Evolutionary conservation across 176 grass and related monocot species (phyloP).

Genomic region (Oryza glaberrima): DNA sequence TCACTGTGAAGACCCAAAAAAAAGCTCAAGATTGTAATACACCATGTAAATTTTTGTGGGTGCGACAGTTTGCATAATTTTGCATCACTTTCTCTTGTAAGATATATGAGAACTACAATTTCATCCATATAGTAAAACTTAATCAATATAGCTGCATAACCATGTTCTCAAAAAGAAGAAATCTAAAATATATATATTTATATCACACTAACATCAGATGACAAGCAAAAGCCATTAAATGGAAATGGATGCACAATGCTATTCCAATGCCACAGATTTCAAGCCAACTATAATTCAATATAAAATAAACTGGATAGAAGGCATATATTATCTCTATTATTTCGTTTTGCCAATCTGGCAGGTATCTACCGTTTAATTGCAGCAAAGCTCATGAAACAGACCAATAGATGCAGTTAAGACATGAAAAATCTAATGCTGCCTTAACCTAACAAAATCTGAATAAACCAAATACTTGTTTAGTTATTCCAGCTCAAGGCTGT

Average conservation of each 20-base stretch:
- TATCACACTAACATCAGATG: too few relatives aligned
- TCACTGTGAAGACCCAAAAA: conserved; percentile 52
- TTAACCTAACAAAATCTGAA: conserved; percentile 7
- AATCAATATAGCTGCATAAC: conserved; percentile 12
- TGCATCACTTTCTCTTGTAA: neutral
- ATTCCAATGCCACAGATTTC: neutral
- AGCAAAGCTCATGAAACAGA: conserved; percentile 29
- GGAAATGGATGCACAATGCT: neutral
- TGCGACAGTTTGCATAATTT: neutral
- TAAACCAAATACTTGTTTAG: neutral
- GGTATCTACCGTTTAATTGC: neutral
- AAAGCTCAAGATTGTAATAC: neutral
- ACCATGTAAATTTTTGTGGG: neutral
- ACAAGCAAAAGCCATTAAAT: too few relatives aligned
- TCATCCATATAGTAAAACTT: neutral
- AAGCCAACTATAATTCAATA: neutral
- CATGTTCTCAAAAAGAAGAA: neutral
- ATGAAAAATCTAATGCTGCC: neutral
- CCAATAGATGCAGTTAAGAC: neutral
- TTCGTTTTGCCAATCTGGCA: conserved; percentile 17
- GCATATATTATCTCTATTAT: conserved; percentile 5
- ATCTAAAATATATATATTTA: too few relatives aligned
- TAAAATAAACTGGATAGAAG: conserved; percentile 1
- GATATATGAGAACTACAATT: neutral
- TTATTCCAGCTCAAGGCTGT: conserved; percentile 45